phyloP scores from a whole-genome alignment of 2,329 filamentous ascomycete genomes.

The Juglanconis juglandina region DNA sequence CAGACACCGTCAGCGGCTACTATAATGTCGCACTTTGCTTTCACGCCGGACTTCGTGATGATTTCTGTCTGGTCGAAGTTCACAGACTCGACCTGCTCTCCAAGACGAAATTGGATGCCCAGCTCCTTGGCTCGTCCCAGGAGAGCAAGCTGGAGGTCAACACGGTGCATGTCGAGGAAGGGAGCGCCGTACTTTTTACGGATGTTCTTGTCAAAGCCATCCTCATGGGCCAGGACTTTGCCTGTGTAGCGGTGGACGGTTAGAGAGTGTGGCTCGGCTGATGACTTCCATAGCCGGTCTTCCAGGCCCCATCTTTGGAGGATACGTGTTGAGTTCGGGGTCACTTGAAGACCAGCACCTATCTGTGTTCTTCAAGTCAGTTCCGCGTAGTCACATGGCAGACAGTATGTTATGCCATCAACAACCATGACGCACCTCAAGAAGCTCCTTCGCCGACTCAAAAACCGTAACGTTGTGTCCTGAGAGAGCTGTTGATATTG shows the following conservation, averaged over 20 bases:
- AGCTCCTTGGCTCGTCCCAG: slow-evolving; percentile 48
- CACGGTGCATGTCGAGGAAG: slow-evolving; percentile 47
- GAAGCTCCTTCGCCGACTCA: slow-evolving; percentile 20
- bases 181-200: slow-evolving; percentile 29
- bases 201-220: slow-evolving; percentile 24
- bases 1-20: slow-evolving; percentile 64
- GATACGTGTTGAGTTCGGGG: slow-evolving; percentile 28
- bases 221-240: slow-evolving; percentile 27
- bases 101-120: slow-evolving; percentile 49
- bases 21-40: slow-evolving; percentile 50
- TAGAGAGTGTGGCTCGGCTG: slow-evolving; percentile 23
- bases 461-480: slow-evolving; percentile 18
- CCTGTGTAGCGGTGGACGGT: slow-evolving; percentile 29
- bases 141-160: slow-evolving; percentile 56
- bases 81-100: slow-evolving; percentile 43
- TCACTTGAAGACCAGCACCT: slow-evolving; percentile 27
- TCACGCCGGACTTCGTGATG: slow-evolving; percentile 34
- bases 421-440: slow-evolving; percentile 6
- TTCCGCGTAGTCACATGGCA: background rate
- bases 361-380: background rate
- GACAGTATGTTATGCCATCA: no score
- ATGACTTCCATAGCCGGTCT: slow-evolving; percentile 20
- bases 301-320: slow-evolving; percentile 25
- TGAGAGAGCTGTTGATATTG: slow-evolving; percentile 16
- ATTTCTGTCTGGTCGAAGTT: slow-evolving; percentile 45